Conservation (phyloP, 192 early-diverging fungal genomes). For the Podila clonocystis region DNA sequence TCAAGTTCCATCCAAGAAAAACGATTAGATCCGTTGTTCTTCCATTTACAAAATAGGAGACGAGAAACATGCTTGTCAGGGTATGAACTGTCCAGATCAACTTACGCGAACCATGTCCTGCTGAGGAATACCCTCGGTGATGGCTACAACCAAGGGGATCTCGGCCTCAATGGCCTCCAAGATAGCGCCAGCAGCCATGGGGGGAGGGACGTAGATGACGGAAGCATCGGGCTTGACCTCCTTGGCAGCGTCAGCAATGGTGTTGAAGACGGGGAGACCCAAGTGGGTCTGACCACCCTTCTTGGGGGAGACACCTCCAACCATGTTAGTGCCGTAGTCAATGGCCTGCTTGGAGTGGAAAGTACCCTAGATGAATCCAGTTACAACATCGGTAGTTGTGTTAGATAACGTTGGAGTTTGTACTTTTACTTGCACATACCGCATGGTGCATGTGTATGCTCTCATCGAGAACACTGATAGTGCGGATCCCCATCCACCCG, state of each 20-base stretch:
- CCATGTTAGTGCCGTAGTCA: slow-evolving; percentile 98
- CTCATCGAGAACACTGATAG: too few relatives aligned
- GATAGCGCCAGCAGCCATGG: slow-evolving; percentile 94
- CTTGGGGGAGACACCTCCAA: slow-evolving; percentile 96
- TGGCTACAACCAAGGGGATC: slow-evolving; percentile 94
- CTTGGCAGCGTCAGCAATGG: slow-evolving; percentile 80
- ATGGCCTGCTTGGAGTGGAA: slow-evolving; percentile 99
- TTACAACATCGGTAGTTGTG: background rate
- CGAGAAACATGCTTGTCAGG: background rate
- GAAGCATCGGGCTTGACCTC: slow-evolving; percentile 94
- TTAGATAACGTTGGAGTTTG: background rate
- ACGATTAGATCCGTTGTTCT: too few relatives aligned
- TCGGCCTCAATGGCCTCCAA: slow-evolving; percentile 98
- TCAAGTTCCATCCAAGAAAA: too few relatives aligned
- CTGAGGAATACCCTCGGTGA: slow-evolving; percentile 99
- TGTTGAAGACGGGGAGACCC: slow-evolving; percentile 95
- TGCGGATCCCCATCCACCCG: too few relatives aligned
- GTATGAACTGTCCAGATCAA: background rate
- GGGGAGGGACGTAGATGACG: slow-evolving; percentile 99
- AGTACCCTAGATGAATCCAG: slow-evolving; percentile 76
- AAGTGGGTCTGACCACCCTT: slow-evolving; percentile 96
- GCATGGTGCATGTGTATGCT: too few relatives aligned
- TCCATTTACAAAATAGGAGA: background rate
- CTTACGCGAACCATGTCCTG: slow-evolving; percentile 96
- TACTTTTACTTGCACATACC: too few relatives aligned